Percentiles rank a stretch among this genome's conserved stretches.
These are phyloP conservation scores for Aspergillus texensis DNA, from an alignment of 2,329 filamentous ascomycete genomes.

Conservation along the genomic window DNA sequence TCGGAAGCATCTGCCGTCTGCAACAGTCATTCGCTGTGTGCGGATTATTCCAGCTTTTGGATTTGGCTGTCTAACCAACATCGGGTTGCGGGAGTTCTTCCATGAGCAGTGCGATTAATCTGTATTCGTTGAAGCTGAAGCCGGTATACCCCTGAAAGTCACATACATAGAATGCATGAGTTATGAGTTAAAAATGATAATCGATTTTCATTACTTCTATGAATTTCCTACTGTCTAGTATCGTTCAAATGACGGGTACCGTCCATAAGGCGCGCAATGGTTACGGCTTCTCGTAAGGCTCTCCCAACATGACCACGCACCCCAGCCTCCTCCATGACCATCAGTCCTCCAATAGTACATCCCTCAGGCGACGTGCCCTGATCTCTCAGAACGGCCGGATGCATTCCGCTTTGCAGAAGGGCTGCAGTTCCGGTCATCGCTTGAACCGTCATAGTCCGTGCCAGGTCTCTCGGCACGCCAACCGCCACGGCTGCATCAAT, in stretches of 20 bases:
- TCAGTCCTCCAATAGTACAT: conserved; percentile 64
- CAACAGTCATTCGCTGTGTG: conserved; percentile 69
- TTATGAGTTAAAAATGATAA: neutral
- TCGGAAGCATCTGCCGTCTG: conserved; percentile 69
- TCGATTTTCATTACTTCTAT: neutral
- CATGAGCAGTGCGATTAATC: conserved; percentile 11
- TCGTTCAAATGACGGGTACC: conserved; percentile 5
- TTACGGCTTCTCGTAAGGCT: conserved; percentile 63
- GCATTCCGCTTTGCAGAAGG: conserved; percentile 60
- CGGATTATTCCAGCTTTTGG: conserved; percentile 86
- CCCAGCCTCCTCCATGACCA: conserved; percentile 61
- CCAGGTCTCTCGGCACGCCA: conserved; percentile 61
- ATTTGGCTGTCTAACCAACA: conserved; percentile 80
- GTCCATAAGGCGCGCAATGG: conserved; percentile 57
- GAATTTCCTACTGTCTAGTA: neutral
- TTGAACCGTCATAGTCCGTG: conserved; percentile 64
- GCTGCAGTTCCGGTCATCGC: conserved; percentile 62
- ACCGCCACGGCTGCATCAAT: conserved; percentile 66
- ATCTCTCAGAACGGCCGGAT: conserved; percentile 62
- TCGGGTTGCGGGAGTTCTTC: conserved; percentile 32
- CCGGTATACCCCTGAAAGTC: neutral
- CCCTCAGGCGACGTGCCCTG: conserved; percentile 65
- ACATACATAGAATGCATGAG: neutral
- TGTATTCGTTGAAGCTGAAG: too few species aligned
- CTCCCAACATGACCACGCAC: conserved; percentile 58